phyloP scores from a whole-genome alignment of 495 filamentous ascomycete species.

The Penicillium verhagenii region DNA sequence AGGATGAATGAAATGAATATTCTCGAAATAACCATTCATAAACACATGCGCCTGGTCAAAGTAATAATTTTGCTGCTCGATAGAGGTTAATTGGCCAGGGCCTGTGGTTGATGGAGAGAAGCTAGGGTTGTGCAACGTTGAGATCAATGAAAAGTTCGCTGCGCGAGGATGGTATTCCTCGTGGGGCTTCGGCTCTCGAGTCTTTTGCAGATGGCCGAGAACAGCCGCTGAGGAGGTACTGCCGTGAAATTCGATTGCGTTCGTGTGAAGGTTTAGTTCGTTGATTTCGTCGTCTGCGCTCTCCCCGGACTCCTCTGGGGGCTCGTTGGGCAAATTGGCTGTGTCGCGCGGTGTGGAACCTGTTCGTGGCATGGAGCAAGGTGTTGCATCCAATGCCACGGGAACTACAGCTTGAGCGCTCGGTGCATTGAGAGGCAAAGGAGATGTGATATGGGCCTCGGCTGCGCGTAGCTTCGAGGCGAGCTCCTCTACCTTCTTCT shows the following conservation, averaged over 20 bases:
- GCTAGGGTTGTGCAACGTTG: constrained; percentile 39
- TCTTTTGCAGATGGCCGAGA: constrained; percentile 34
- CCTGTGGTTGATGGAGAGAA: constrained; percentile 35
- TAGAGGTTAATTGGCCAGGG: constrained; percentile 19
- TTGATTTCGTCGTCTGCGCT: constrained; percentile 33
- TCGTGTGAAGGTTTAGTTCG: constrained; percentile 41
- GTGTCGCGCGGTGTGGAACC: constrained; percentile 25
- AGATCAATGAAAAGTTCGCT: constrained; percentile 33
- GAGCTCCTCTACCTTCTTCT: constrained; percentile 40
- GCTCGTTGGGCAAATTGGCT: constrained; percentile 11
- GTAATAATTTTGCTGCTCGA: constrained; percentile 38
- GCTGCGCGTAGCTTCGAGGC: constrained; percentile 25
- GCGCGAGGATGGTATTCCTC: constrained; percentile 13
- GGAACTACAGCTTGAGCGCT: constrained; percentile 3
- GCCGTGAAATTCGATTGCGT: constrained; percentile 41
- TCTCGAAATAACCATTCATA: constrained; percentile 46
- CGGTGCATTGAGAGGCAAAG: constrained; percentile 8
- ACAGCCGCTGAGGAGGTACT: constrained; percentile 40
- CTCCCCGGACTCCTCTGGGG: constrained; percentile 27
- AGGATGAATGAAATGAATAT: constrained; percentile 43
- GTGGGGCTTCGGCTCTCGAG: constrained; percentile 22
- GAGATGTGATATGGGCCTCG: constrained; percentile 22
- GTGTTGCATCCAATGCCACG: constrained; percentile 24
- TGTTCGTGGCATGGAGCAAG: constrained; percentile 28
- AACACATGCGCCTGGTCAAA: constrained; percentile 43